These are phyloP conservation scores for Ganoderma resinaceum DNA, from an alignment of 1,284 basidiomycete species.

Conservation along the genomic window DNA sequence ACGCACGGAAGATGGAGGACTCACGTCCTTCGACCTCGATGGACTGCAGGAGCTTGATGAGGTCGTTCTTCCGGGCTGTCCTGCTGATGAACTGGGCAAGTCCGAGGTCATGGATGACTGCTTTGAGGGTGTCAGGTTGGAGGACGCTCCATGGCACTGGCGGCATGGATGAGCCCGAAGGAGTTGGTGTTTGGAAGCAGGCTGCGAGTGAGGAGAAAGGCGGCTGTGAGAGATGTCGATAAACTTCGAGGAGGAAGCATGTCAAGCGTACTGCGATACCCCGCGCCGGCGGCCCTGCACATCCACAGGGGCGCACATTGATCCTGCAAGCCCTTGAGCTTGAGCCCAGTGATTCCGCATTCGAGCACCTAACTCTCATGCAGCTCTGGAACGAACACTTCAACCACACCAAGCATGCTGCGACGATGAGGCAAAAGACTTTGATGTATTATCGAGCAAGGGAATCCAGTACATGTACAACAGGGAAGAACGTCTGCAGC, in stretches of 20 bases:
- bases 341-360: no score
- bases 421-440: background rate
- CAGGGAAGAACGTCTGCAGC: background rate
- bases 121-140: slow-evolving; percentile 36
- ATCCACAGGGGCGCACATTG: background rate
- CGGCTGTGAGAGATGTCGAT: background rate
- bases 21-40: slow-evolving; percentile 29
- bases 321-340: background rate
- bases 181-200: background rate
- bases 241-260: background rate
- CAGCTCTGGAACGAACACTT: background rate
- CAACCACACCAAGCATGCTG: background rate
- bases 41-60: slow-evolving; percentile 24
- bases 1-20: background rate
- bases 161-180: slow-evolving; percentile 11
- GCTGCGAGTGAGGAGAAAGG: background rate
- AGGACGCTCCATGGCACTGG: slow-evolving; percentile 37
- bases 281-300: background rate
- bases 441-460: background rate
- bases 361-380: no score
- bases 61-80: slow-evolving; percentile 12
- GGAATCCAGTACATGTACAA: background rate
- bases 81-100: slow-evolving; percentile 12
- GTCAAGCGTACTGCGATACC: background rate
- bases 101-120: slow-evolving; percentile 38